phyloP scores from a whole-genome alignment of 208 protist genomes.

The Leishmania guyanensis region DNA sequence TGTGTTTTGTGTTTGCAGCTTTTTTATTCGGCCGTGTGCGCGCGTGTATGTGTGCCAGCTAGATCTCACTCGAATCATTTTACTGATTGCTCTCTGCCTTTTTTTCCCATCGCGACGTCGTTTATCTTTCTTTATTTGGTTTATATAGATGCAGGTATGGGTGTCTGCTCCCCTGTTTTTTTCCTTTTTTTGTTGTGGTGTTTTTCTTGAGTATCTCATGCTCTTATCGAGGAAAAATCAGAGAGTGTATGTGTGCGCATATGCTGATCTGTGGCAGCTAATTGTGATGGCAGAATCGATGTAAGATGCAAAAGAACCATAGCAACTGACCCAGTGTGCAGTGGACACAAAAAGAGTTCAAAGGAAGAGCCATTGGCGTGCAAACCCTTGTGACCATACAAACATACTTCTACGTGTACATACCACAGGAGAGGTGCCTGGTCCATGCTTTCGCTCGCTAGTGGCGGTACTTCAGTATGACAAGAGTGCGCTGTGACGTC shows the following conservation, averaged over 20 bases:
- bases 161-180: not conserved
- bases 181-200: not conserved
- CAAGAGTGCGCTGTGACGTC: not conserved
- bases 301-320: not conserved
- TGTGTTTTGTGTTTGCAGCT: no score
- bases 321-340: not conserved
- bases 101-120: not conserved
- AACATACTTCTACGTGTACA: not conserved
- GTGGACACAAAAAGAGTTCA: no score
- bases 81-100: not conserved
- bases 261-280: not conserved
- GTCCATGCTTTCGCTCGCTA: not conserved
- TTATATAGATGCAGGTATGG: not conserved
- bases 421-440: not conserved
- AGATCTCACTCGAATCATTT: not conserved
- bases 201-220: not conserved
- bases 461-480: not conserved
- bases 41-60: not conserved
- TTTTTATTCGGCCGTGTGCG: no score
- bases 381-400: not conserved
- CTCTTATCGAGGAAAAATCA: not conserved
- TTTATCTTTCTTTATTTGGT: not conserved
- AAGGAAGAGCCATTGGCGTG: not conserved
- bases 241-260: not conserved
- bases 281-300: not conserved